Conservation (phyloP, 2,329 filamentous ascomycete species). For the Pseudogymnoascus sp. region DNA sequence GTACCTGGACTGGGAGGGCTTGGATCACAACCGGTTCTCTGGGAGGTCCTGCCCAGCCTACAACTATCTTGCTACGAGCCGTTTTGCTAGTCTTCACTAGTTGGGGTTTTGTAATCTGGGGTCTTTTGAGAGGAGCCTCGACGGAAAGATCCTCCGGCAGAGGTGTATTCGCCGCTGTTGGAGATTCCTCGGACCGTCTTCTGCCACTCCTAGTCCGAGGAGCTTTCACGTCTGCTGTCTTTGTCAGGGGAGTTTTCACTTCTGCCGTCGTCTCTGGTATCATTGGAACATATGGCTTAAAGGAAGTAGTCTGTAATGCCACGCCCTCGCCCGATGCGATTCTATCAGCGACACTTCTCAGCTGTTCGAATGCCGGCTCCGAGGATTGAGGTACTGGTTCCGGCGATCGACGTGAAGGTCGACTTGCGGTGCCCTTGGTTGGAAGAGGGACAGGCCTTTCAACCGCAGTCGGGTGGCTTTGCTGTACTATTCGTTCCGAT, state of each 20-base stretch:
- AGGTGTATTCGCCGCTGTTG: not conserved
- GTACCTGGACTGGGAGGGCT: not conserved
- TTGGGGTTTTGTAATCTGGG: not conserved
- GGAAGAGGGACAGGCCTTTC: not conserved
- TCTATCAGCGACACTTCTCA: not conserved
- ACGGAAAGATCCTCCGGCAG: not conserved
- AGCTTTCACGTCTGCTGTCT: not conserved
- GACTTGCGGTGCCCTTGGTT: not conserved
- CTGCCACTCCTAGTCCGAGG: not conserved
- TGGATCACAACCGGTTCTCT: not conserved
- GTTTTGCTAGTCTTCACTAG: conserved; percentile 5
- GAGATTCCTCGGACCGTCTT: not conserved
- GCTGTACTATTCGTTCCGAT: not conserved
- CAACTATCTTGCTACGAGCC: conserved; percentile 10
- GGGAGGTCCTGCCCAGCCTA: not conserved
- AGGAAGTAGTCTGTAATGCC: not conserved
- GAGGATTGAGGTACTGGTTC: not conserved
- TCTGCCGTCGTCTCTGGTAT: not conserved
- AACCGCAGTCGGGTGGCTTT: not conserved
- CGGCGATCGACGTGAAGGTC: not conserved
- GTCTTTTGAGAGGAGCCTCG: not conserved
- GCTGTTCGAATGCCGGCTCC: not conserved
- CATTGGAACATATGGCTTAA: not conserved
- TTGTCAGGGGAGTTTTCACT: not conserved
- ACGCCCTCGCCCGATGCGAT: not conserved